phyloP scores from a whole-genome alignment of 2,329 filamentous ascomycete species.

The Penicillium capsulatum region DNA sequence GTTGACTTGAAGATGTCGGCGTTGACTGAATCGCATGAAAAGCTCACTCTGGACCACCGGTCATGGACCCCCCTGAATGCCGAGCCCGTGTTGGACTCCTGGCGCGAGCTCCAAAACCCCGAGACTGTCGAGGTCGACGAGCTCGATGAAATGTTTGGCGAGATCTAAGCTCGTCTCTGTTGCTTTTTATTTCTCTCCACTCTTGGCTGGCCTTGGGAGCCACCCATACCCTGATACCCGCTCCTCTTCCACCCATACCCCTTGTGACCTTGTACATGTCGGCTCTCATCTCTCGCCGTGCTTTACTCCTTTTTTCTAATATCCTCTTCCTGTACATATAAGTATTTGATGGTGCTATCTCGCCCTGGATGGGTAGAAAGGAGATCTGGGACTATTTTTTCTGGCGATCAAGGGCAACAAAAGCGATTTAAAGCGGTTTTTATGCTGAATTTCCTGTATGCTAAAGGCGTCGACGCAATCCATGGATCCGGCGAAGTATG shows the following conservation, averaged over 20 bases:
- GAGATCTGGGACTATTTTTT: constrained; percentile 11
- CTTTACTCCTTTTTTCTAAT: constrained; percentile 12
- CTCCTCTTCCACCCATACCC: constrained; percentile 3
- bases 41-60: constrained; percentile 42
- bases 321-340: constrained; percentile 25
- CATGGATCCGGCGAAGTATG: constrained; percentile 8
- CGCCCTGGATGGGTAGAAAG: constrained; percentile 23
- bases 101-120: constrained; percentile 64
- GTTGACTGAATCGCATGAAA: constrained; percentile 34
- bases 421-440: constrained; percentile 11
- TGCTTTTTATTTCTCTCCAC: constrained; percentile 14
- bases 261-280: constrained; percentile 19
- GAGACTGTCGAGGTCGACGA: constrained; percentile 91
- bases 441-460: constrained; percentile 8
- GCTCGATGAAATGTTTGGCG: constrained; percentile 79
- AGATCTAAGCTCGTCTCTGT: constrained; percentile 51
- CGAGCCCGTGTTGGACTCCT: constrained; percentile 47
- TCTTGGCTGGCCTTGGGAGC: constrained; percentile 15
- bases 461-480: constrained; percentile 10
- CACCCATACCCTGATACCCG: constrained; percentile 15
- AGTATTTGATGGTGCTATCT: constrained; percentile 13
- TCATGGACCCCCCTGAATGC: constrained; percentile 30
- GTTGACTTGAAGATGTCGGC: constrained; percentile 37
- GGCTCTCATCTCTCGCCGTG: constrained; percentile 12
- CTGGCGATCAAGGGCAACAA: constrained; percentile 14